Evolutionary conservation across 805 yeast species (phyloP).

Genomic region (Clavispora carvajalis): DNA sequence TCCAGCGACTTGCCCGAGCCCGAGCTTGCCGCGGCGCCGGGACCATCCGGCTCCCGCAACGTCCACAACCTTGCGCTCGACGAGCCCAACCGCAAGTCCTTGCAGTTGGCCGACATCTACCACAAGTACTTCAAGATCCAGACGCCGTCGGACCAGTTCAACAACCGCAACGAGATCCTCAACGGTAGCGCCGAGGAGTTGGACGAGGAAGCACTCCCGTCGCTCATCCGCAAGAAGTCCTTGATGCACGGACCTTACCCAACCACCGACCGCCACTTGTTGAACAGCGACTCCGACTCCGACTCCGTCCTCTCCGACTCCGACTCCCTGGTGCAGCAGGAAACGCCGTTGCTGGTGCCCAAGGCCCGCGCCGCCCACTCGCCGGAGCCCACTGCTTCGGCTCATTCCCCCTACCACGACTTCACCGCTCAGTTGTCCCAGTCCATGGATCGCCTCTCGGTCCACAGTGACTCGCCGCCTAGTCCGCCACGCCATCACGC

Average conservation of each 20-base stretch:
- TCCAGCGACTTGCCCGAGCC: neutral
- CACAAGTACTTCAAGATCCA: constrained; percentile 37
- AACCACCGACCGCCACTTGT: constrained; percentile 31
- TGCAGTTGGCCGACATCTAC: constrained; percentile 40
- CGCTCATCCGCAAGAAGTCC: constrained; percentile 23
- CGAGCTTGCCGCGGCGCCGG: neutral
- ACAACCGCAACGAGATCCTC: constrained; percentile 30
- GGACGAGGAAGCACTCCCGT: constrained; percentile 31
- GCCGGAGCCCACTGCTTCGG: too few species aligned
- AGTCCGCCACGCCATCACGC: neutral
- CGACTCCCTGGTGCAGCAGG: neutral
- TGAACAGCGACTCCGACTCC: constrained; percentile 27
- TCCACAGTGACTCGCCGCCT: neutral
- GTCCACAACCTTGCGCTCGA: constrained; percentile 26
- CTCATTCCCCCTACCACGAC: constrained; percentile 39
- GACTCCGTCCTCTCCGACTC: constrained; percentile 18
- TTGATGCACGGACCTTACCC: constrained; percentile 31
- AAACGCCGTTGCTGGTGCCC: constrained; percentile 19
- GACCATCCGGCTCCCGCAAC: constrained; percentile 6
- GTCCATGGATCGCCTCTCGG: constrained; percentile 13
- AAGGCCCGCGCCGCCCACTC: constrained; percentile 30
- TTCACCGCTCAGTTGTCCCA: constrained; percentile 35
- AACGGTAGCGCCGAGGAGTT: constrained; percentile 34
- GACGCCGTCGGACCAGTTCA: constrained; percentile 37
- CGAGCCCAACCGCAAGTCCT: constrained; percentile 23